Evolutionary conservation across 495 filamentous ascomycete species (phyloP), one percentile per base, ranked within the genome.

Genomic region (Sphaerosporella brunnea): DNA sequence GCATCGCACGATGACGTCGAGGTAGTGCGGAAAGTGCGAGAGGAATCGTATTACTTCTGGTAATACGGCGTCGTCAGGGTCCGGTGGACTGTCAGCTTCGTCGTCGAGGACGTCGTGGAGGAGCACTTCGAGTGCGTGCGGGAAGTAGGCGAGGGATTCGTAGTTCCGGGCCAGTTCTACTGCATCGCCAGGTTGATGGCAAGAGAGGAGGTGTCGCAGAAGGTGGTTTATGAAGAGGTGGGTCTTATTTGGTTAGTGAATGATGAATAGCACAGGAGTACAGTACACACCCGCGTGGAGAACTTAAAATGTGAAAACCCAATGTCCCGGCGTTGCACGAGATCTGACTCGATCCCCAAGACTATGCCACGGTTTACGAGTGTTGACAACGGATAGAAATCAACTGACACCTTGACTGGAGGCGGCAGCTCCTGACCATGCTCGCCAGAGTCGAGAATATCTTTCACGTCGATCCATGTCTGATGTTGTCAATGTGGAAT

Each of bases 1-100:
- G 63, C 92, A 99, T 66, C 93, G 88, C 0, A 99, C 86, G 3
- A 99, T 77, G 47, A 94, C 85, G 59, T 96, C 90, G 24, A 96
- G 76, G 50, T 94, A 96, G 41, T 83, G 69, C 23, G 80, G 78
- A 51, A 95, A 93, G 0, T 82, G 84, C 0, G 85, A 85, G 2
- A 99, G 72, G 50, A 96, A 90, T 0, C 81, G 80, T 18, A 96
- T 75, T 5, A 93, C 84, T 20, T 73, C 78, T 1, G 92, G 90
- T 3, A 99, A 71, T 7, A 94, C 70, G 2, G 88, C 84, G 15
- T 73, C 69, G 52, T 76, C 76, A 23, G 45, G 45, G 9, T 23
- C 15, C 1, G 45, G 45, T 8, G 45, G 3, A 3, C 16, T 30
- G 52, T 99, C 92, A 3, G 90, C 88, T 62, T 94, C 92, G 38